Conservation (phyloP, 2,329 filamentous ascomycete genomes). For the Scleromitrula shiraiana region DNA sequence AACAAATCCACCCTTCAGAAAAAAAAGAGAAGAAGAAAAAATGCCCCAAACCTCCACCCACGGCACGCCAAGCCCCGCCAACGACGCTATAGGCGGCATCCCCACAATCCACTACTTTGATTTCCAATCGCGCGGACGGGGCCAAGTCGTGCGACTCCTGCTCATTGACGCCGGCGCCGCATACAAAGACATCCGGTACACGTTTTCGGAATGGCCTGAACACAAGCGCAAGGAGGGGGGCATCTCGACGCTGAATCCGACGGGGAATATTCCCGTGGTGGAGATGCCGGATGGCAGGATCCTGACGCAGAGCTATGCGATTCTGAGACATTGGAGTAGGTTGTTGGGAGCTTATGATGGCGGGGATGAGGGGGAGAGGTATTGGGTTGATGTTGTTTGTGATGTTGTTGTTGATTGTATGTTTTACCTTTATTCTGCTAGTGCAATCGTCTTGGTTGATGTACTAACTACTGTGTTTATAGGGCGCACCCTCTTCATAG, state of each 20-base stretch:
- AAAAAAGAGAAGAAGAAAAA: too few relatives aligned
- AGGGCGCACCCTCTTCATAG: slow-evolving; percentile 1
- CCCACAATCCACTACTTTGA: slow-evolving; percentile 29
- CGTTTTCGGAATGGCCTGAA: slow-evolving; percentile 26
- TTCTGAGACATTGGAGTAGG: slow-evolving; percentile 26
- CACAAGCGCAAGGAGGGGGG: slow-evolving; percentile 21
- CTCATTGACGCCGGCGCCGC: slow-evolving; percentile 27
- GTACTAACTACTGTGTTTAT: background rate
- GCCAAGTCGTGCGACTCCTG: slow-evolving; percentile 27
- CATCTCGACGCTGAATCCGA: slow-evolving; percentile 24
- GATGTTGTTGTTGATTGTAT: slow-evolving; percentile 23
- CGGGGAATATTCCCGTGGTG: slow-evolving; percentile 23
- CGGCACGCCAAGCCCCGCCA: slow-evolving; percentile 21
- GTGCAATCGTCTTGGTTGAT: too few relatives aligned
- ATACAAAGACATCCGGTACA: slow-evolving; percentile 27
- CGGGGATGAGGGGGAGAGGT: slow-evolving; percentile 27
- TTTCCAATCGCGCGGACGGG: slow-evolving; percentile 27
- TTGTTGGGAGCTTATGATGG: slow-evolving; percentile 27
- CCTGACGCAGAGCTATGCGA: slow-evolving; percentile 29
- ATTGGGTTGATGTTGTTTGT: slow-evolving; percentile 28
- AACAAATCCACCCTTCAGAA: too few relatives aligned
- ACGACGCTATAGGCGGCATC: slow-evolving; percentile 29
- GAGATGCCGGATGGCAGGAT: slow-evolving; percentile 26
- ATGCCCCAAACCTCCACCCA: slow-evolving; percentile 4
- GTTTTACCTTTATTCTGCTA: too few relatives aligned